Conservation (phyloP, 345 rosid species). For the Rhizophora mangle region DNA sequence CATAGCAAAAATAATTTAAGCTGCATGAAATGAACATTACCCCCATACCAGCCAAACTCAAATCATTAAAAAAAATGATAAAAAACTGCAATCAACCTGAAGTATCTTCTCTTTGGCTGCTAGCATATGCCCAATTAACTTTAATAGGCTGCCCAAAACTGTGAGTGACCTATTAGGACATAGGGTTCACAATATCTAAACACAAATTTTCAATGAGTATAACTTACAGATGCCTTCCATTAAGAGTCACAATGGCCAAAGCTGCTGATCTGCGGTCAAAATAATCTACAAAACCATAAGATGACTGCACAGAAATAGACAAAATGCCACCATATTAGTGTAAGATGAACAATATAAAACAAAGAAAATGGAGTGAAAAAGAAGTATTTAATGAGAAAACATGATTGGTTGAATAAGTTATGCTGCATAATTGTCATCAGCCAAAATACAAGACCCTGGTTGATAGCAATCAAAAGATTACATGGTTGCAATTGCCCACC, state of each 20-base stretch:
- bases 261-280: conserved; percentile 31
- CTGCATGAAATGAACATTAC: neutral
- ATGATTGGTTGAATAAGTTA: no score
- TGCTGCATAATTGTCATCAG: no score
- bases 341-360: neutral
- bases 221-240: conserved; percentile 35
- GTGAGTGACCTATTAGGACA: conserved; percentile 10
- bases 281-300: conserved; percentile 36
- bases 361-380: neutral
- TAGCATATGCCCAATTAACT: conserved; percentile 40
- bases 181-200: neutral
- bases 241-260: conserved; percentile 28
- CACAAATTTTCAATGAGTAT: neutral
- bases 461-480: neutral
- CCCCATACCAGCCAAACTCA: neutral
- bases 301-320: conserved; percentile 23
- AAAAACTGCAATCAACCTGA: conserved; percentile 17
- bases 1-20: no score
- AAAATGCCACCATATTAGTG: neutral
- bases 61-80: neutral
- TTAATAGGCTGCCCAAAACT: conserved; percentile 37
- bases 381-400: neutral
- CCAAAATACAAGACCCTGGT: neutral
- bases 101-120: conserved; percentile 36
- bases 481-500: neutral